Percentiles rank a stretch among this genome's conserved stretches.
Evolutionary conservation across 164 flowering plant genomes (phyloP).

Genomic region (Nelumbo lutea): DNA sequence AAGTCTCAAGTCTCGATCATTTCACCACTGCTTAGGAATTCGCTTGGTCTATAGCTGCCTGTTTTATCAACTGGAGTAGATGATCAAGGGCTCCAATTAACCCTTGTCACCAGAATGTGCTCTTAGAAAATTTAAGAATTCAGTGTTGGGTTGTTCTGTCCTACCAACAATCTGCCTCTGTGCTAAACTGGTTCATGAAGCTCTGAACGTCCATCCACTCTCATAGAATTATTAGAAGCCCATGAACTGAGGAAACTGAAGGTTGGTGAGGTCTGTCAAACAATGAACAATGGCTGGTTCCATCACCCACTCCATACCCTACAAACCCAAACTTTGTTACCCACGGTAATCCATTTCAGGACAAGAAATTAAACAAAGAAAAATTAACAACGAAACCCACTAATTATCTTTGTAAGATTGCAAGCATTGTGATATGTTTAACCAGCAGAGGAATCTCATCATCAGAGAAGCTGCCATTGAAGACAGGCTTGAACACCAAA

Average conservation of each 20-base stretch:
- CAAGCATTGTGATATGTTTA: too few relatives aligned
- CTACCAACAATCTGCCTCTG: constrained; percentile 21
- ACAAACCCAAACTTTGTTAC: constrained; percentile 49
- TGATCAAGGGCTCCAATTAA: constrained; percentile 27
- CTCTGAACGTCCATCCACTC: constrained; percentile 9
- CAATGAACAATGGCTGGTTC: constrained; percentile 38
- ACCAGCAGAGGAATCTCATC: too few relatives aligned
- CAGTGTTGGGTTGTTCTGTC: neutral
- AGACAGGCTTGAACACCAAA: constrained; percentile 38
- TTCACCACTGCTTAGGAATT: too few relatives aligned
- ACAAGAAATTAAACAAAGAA: neutral
- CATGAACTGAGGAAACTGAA: constrained; percentile 35
- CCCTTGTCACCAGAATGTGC: constrained; percentile 9
- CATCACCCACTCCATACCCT: constrained; percentile 42
- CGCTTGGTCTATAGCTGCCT: neutral
- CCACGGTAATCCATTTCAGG: constrained; percentile 15
- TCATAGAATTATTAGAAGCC: constrained; percentile 27
- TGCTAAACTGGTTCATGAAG: constrained; percentile 32
- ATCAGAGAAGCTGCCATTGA: constrained; percentile 29
- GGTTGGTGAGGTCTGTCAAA: constrained; percentile 37
- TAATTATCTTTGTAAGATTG: neutral
- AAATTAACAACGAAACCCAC: neutral
- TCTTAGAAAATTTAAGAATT: neutral
- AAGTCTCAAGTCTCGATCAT: too few relatives aligned
- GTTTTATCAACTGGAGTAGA: neutral